Evolutionary conservation across 768 basidiomycete genomes (phyloP), one percentile per base, ranked within the genome.

Genomic region (Lactifluus rugatus): DNA sequence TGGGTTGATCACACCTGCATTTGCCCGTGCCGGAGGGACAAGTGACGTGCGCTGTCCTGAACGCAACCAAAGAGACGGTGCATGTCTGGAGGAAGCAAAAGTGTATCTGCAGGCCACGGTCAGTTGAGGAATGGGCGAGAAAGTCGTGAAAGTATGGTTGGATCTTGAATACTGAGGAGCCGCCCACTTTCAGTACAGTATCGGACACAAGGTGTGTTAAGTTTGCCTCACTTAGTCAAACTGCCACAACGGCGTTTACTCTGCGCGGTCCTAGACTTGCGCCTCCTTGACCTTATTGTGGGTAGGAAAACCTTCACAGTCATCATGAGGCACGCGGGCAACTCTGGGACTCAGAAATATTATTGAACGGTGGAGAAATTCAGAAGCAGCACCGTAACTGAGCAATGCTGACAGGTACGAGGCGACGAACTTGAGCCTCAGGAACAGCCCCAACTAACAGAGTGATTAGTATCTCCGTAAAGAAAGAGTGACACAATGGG

Each of bases 21-120:
- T 69, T 99, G 95, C 88, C n/a, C n/a, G n/a, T n/a, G n/a, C n/a
- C 89, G 94, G 64, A 95, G 87, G 0, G 95, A 95, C 95, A 99
- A 98, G 69, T 97, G 97, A 70, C 98, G 92, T 1, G 95, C 95
- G 64, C 87, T 84, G 63, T 95, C 90, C 68, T 98, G 95, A 0
- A 99, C 94, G 28, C 87, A 76, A 51, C 92, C 81, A 65, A 99
- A 84, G 31, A 99, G 86, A 54, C 81, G 78, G 66, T 97, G 93
- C 2, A 97, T 72, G 63, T 95, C 92, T 0, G 87, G 81, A 0
- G 94, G 90, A 2, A 99, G 76, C 37, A 89, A 73, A 62, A 95
- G 87, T 0, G 92, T 89, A 70, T 99, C 95, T 97, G 63, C 13
- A 42, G 26, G 9, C n/a, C 52, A 46, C 52, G 46, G 45, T 39